Base-by-base conservation (phyloP, 441 rosid species). In the Eruca vesicaria region DNA sequence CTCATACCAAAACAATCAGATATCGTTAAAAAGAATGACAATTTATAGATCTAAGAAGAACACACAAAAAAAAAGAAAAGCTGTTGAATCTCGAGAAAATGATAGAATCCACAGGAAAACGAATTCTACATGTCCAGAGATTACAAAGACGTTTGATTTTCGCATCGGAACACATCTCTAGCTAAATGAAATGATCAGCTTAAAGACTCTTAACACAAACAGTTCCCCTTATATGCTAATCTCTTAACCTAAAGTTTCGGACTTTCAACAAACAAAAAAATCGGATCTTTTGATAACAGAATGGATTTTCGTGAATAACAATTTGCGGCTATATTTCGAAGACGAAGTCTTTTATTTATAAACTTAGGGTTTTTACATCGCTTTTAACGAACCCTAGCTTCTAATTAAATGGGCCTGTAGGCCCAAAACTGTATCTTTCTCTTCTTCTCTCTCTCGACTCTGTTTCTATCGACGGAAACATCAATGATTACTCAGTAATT, bases 41-140 rank as follows among this genome's bases (percentile, higher is more conserved):
- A 59, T 69, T 62, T 19, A 36, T 0, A 16, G 7, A 64, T 35
- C 52, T 11, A 66, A n/a, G 1, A 33, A 11, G 8, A 16, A 19
- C 29, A 31, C 5, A 2, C n/a, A n/a, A n/a, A 19, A 63, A 26
- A 7, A 29, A 16, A 31, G 2, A 21, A 2, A 73, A 70, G 3
- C 20, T 76, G 67, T 76, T 6, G 80, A 77, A 71, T 77, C 76
- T 77, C 80, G 76, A 77, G 80, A 77, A 77, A 71, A 77, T 77
- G 76, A 45, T 71, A 77, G 72, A 71, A 77, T 9, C 63, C 76
- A 77, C 21, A 21, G 66, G 60, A 35, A 62, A 38, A 14, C 2
- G 61, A 28, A 65, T 32, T 65, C 68, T 7, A 71, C 76, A 77
- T 71, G 80, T 77, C 80, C 80, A 71, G 80, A 77, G 80, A 77